A percentile compares a stretch with the other conserved stretches of the same genome.
phyloP scores from a whole-genome alignment of 257 asterid species.

The Linderniella brevidens region DNA sequence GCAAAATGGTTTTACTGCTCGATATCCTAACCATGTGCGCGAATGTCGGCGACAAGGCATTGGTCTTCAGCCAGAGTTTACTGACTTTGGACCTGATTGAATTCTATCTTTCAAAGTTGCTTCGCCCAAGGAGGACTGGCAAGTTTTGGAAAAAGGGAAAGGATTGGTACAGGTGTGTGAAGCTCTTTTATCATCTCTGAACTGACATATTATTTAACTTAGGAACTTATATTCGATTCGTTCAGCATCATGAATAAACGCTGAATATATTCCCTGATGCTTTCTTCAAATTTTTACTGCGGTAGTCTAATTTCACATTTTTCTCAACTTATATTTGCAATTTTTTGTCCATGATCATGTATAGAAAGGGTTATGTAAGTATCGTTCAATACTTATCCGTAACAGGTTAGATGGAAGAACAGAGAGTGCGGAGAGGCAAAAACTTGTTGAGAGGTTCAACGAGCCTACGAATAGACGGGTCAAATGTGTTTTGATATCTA shows the following conservation, averaged over 20 bases:
- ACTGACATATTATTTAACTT: too few species aligned
- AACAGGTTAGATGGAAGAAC: constrained; percentile 96
- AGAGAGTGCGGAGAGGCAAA: constrained; percentile 77
- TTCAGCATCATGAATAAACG: too few species aligned
- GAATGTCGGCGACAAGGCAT: constrained; percentile 69
- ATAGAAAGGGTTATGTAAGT: too few species aligned
- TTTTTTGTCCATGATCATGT: too few species aligned
- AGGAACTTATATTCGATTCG: too few species aligned
- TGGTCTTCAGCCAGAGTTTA: constrained; percentile 90
- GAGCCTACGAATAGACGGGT: constrained; percentile 75
- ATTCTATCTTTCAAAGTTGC: constrained; percentile 61
- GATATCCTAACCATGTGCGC: constrained; percentile 84
- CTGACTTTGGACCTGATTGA: constrained; percentile 81
- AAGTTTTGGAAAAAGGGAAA: constrained; percentile 84
- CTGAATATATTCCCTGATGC: too few species aligned
- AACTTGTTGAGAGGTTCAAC: constrained; percentile 74
- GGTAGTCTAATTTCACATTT: too few species aligned
- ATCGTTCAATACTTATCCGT: too few species aligned
- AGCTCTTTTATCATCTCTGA: too few species aligned
- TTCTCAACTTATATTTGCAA: too few species aligned
- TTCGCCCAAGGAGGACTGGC: constrained; percentile 54
- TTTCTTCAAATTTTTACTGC: too few species aligned
- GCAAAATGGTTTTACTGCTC: constrained; percentile 87
- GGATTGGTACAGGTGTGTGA: constrained; percentile 92
- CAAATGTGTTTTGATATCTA: constrained; percentile 72